These are phyloP conservation scores for Candida insectalens DNA, from an alignment of 805 yeast species.

Conservation along the genomic window DNA sequence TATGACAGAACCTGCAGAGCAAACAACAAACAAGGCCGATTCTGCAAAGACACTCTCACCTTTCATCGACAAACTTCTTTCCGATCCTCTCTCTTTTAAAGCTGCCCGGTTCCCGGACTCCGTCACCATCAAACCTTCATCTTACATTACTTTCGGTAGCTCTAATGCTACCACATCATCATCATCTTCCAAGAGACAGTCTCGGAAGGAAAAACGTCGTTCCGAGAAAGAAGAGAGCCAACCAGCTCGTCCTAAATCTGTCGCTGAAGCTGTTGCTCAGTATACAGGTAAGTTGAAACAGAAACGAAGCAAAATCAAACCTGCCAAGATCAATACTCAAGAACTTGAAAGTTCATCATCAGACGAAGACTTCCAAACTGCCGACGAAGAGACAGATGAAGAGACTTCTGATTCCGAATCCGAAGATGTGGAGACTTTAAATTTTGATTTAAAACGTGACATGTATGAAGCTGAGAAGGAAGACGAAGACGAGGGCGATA, in stretches of 20 bases:
- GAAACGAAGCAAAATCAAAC: not conserved
- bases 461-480: slow-evolving; percentile 13
- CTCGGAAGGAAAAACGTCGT: not conserved
- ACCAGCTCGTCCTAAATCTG: slow-evolving; percentile 27
- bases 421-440: slow-evolving; percentile 4
- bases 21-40: not conserved
- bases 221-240: not conserved
- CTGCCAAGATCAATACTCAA: not conserved
- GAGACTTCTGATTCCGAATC: slow-evolving; percentile 4
- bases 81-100: slow-evolving; percentile 55
- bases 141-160: slow-evolving; percentile 31
- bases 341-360: slow-evolving; percentile 3
- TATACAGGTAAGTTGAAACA: slow-evolving; percentile 41
- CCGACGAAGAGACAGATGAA: slow-evolving; percentile 15
- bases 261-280: slow-evolving; percentile 52
- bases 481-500: slow-evolving; percentile 6
- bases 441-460: slow-evolving; percentile 10
- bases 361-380: slow-evolving; percentile 22
- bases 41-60: slow-evolving; percentile 26
- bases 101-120: slow-evolving; percentile 49
- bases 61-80: slow-evolving; percentile 50
- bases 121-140: slow-evolving; percentile 33
- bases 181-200: too few species aligned
- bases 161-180: too few species aligned
- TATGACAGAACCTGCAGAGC: too few species aligned